phyloP scores from a whole-genome alignment of 1,139 yeast genomes.

The Nakaseomyces nivariensis region DNA sequence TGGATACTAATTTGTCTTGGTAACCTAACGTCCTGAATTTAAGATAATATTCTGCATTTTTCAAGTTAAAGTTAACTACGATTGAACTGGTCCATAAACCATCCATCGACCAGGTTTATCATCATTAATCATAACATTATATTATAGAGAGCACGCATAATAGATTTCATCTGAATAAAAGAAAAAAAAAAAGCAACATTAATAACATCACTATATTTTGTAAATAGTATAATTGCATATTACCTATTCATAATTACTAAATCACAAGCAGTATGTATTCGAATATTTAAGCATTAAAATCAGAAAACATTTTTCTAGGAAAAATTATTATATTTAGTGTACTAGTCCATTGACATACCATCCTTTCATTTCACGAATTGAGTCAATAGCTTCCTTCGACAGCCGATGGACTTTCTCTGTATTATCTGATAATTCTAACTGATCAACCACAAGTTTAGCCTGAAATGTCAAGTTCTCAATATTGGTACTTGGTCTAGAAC shows the following conservation, averaged over 20 bases:
- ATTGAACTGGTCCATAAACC: background rate
- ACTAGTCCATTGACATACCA: slow-evolving; percentile 26
- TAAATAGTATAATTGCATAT: background rate
- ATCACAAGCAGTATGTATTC: too few species aligned
- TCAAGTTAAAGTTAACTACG: background rate
- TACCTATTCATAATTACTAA: background rate
- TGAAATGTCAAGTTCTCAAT: slow-evolving; percentile 16
- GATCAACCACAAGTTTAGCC: slow-evolving; percentile 16
- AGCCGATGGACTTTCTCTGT: slow-evolving; percentile 4
- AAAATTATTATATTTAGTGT: background rate
- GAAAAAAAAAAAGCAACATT: too few species aligned
- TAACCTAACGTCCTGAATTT: too few species aligned
- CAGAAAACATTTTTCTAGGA: too few species aligned
- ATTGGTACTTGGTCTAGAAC: slow-evolving; percentile 6
- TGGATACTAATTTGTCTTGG: too few species aligned
- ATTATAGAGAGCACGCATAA: background rate
- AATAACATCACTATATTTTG: background rate
- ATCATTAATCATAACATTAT: background rate
- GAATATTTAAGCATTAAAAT: background rate
- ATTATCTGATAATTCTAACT: slow-evolving; percentile 7
- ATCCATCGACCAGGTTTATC: background rate
- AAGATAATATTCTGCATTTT: background rate
- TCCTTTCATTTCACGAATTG: slow-evolving; percentile 26
- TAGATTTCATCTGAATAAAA: too few species aligned
- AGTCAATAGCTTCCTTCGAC: slow-evolving; percentile 9